Evolutionary conservation across 2,329 filamentous ascomycete species (phyloP), one percentile per base, ranked within the genome.

Genomic region (Thielaviopsis populi): DNA sequence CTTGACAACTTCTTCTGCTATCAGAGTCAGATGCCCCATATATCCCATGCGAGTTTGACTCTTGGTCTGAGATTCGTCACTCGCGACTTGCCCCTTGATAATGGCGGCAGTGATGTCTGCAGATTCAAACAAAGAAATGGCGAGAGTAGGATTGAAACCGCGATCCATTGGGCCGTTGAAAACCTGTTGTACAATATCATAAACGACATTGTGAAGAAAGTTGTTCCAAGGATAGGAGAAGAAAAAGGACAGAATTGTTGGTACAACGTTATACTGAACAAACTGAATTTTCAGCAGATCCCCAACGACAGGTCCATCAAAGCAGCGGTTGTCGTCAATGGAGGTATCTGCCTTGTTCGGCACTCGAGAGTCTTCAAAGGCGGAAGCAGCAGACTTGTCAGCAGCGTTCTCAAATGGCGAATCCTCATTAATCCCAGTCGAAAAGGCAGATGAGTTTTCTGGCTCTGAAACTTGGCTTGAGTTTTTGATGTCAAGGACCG

Each of bases 171-270:
- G 91, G 8, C 94, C 94, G 72, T 99, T 99, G 74, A 99, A 97
- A 0, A 99, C 94, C 77, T 99, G 94, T 74, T 99, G 94, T 53
- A 99, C 89, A 71, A 99, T 91, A 73, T 99, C 94, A 72, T 99
- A 99, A 59, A 99, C 94, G 53, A 99, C 94, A 71, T 99, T 99
- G 75, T 99, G 94, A 54, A 99, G 81, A 72, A 99, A 99, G 74
- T 99, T 99, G 75, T 99, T 99, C 94, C 94, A 99, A 0, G 94
- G 92, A 71, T 97, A 99, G 66, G 87, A 85, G 78, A 99, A 99
- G 76, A 99, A 99, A 78, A 97, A 97, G 65, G 91, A 89, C 90
- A 99, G 76, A 70, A 99, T 97, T 1, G 91, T 96, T 33, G 94
- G 94, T 62, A 99, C 91, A 67, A 99, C 94, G 68, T 85, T 84